Conservation (phyloP, 805 yeast genomes). For the Wickerhamomyces bisporus region DNA sequence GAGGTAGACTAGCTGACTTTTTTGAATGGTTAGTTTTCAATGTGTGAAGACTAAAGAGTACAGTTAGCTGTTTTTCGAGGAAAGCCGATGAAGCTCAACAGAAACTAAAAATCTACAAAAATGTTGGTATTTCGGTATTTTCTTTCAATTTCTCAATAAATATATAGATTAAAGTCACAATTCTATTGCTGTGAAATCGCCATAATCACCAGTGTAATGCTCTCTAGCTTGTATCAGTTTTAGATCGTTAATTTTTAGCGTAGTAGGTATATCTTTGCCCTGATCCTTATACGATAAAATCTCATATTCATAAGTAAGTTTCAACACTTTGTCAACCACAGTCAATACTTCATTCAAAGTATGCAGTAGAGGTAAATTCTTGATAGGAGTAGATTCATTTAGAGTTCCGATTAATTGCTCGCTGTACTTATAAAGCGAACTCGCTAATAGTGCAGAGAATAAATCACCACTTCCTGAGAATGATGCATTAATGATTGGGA, state of each 20-base stretch:
- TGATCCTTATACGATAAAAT: conserved; percentile 6
- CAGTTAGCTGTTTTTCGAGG: neutral
- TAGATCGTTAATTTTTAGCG: conserved; percentile 34
- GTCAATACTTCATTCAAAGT: conserved; percentile 37
- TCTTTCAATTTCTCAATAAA: too few relatives aligned
- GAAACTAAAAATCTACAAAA: too few relatives aligned
- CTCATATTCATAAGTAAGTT: conserved; percentile 31
- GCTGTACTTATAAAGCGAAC: conserved; percentile 34
- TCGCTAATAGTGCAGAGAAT: conserved; percentile 56
- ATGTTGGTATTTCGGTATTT: too few relatives aligned
- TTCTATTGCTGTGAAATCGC: neutral
- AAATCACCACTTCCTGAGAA: conserved; percentile 77
- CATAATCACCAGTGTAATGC: conserved; percentile 13
- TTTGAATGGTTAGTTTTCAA: too few relatives aligned
- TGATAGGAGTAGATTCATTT: conserved; percentile 5
- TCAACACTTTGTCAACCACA: conserved; percentile 37
- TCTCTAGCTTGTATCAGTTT: conserved; percentile 39
- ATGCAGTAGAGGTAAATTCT: conserved; percentile 17
- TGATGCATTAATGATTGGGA: conserved; percentile 48
- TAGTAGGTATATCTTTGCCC: conserved; percentile 16
- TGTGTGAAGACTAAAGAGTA: too few relatives aligned
- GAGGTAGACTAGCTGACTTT: too few relatives aligned
- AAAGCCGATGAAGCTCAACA: neutral
- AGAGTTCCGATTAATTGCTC: conserved; percentile 7
- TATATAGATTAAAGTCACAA: neutral